Base-by-base conservation (phyloP, 108 stramenopile genomes). In the Thalassiosira profunda region DNA sequence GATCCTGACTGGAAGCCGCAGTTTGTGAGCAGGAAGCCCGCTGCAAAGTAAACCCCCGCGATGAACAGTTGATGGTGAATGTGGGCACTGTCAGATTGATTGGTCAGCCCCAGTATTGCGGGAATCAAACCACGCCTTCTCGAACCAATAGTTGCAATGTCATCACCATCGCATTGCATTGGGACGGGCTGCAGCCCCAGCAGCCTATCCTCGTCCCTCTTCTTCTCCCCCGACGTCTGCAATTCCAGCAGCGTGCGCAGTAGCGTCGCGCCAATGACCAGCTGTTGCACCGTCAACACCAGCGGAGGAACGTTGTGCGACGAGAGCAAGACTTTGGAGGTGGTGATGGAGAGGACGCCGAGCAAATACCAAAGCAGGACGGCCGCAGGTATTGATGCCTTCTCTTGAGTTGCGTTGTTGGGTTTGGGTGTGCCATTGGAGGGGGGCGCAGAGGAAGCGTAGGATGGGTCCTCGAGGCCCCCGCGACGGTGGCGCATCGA, bases 21-120 rank as follows among this genome's bases (percentile, higher is more conserved):
- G 48, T 94, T 94, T 29, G 93, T 94, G 17, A 79, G 29, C 14
- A 80, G 57, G 62, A 94, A 94, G 52, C 93, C 93, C 0, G 86
- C 25, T 26, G 75, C 46, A 51, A 94, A 94, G 68, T 71, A 91
- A 2, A 86, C 49, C 40, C 76, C 84, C 1, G 89, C 46, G 15
- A 80, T 52, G 15, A 82, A 14, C 5, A 87, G 68, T 37, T 70
- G 72, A 29, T 54, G 34, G 60, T 67, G 59, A 41, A 58, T 36
- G 53, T 52, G 67, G 31, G 23, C 29, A 21, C 43, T 33, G 20
- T 44, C 28, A 12, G 44, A 68, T 26, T 62, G 20, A n/a, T 34
- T 36, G 34, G 40, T 45, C 14, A 68, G 15, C 55, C 51, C 72
- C 7, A 49, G 23, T 38, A 63, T 58, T 7, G 47, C 46, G n/a